Evolutionary conservation across 1,284 basidiomycete genomes (phyloP).

Genomic region (Ceratobasidium papillatum): DNA sequence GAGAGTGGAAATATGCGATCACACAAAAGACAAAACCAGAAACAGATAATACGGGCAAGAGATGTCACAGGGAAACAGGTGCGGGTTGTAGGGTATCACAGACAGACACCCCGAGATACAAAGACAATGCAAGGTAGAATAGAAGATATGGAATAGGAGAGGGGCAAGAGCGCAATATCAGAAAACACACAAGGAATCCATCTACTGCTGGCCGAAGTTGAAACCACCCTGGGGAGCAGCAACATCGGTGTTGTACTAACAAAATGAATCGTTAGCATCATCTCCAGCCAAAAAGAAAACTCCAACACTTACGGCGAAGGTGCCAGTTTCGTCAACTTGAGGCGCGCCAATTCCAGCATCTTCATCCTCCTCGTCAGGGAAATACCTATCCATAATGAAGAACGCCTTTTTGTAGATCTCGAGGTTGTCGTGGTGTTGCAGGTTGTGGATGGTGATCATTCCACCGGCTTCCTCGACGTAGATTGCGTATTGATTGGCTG

Average conservation of each 20-base stretch:
- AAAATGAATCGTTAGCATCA: neutral
- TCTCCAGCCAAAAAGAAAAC: neutral
- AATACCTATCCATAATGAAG: conserved; percentile 98
- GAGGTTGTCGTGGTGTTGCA: conserved; percentile 99
- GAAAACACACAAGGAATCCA: neutral
- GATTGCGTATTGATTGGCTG: conserved; percentile 91
- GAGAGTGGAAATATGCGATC: neutral
- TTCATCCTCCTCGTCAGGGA: conserved; percentile 86
- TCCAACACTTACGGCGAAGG: conserved; percentile 81
- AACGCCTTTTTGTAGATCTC: conserved; percentile 99
- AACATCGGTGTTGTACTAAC: conserved; percentile 80
- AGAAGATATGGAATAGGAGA: neutral
- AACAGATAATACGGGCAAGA: conserved; percentile 21
- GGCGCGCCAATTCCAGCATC: conserved; percentile 78
- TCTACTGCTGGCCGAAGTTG: conserved; percentile 71
- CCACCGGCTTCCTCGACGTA: conserved; percentile 98
- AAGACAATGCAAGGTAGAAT: conserved; percentile 5
- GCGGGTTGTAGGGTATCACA: conserved; percentile 33
- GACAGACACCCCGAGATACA: conserved; percentile 35
- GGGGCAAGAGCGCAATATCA: neutral
- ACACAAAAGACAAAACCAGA: conserved; percentile 2
- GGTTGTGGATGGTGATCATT: conserved; percentile 98
- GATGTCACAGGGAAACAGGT: conserved; percentile 34
- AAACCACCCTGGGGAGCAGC: conserved; percentile 93
- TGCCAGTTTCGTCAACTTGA: conserved; percentile 85